Evolutionary conservation across 164 flowering plant species (phyloP), one percentile per base, ranked within the genome.

Genomic region (Chloranthus sessilifolius): DNA sequence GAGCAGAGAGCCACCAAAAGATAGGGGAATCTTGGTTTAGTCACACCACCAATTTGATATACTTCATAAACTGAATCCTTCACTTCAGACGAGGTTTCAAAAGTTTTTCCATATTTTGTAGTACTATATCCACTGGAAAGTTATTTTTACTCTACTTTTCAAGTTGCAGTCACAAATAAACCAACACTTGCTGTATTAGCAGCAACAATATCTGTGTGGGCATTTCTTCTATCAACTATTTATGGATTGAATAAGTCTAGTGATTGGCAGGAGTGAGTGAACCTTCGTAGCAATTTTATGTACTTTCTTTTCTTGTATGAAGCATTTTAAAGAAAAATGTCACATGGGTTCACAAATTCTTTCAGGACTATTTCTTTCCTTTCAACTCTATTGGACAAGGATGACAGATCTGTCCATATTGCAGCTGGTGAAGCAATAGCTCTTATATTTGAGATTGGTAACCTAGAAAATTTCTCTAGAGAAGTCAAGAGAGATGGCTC

Each of bases 381-480:
- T 2, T 80, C 86, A 25, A 65, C 64, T 39, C 62, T 86, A 21
- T 63, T 92, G 19, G 89, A 92, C 25, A 88, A 79, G 67, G 89
- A 82, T 35, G 97, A 88, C 44, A 71, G 95, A 37, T 60, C 84
- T 34, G 52, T 88, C 4, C 91, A 95, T 28, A 78, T 88, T 41
- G 95, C 95, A 31, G 86, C 85, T 74, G 99, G 96, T 28, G 96
- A 92, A 74, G 95, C 89, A 48, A 35, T 92, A 59, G 95, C 89
- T 34, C 46, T 86, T 50, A 84, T 88, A 23, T 81, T 86, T 74
- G 95, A 88, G 72, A 62, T 69, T 0, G 88, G 87, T 46, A 58
- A 53, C 38, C 54, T 83, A 25, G 85, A 82, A 26, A 84, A 75
- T 55, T 70, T 71, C 45, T 61, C 59, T 28, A 53, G 50, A 44